Base-by-base conservation (phyloP, 2,329 filamentous ascomycete genomes). In the Hypoxylon sp. region DNA sequence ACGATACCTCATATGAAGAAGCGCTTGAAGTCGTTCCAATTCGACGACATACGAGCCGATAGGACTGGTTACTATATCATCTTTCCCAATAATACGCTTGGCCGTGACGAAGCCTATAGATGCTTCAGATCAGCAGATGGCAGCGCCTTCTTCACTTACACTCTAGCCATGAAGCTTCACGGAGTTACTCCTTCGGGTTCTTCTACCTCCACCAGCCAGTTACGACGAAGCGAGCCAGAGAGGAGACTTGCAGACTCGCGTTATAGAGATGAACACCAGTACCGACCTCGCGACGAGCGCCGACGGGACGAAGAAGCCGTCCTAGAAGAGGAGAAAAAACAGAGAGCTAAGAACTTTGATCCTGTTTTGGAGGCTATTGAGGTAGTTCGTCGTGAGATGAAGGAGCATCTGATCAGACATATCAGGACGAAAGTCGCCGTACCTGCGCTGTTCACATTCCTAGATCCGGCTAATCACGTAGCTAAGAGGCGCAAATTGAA, bases 1-100 rank as follows among this genome's bases (percentile, higher is more conserved):
- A 98, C 95, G 0, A 88, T 98, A 62, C 89, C 92, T 3, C 96
- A 99, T 81, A 87, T 99, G 82, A 93, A 93, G 81, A 97, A 95
- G 80, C 88, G 95, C 55, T 84, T 98, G 59, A 96, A 95, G 79
- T 89, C 90, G 55, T 97, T 92, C 78, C 85, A 88, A 65, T 93
- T 94, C 81, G 90, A 93, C 70, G 90, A 94, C 54, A 91, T 99
- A 56, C 88, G 93, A 35, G 89, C 92, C 66, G 96, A 99, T 78
- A 89, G 89, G 65, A 91, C 89, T 0, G 96, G 96, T 0, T 99
- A 98, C 79, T 98, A 93, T 78, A 89, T 98, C 57, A 85, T 94
- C n/a, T 99, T 99, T 75, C 89, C 92, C 55, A 91, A 95, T 74
- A 93, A 89, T 1, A 87, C 88, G 60, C 84, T 86, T 7, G 95